Base-by-base conservation (phyloP, 2,329 filamentous ascomycete species). In the Thelonectria rubi region DNA sequence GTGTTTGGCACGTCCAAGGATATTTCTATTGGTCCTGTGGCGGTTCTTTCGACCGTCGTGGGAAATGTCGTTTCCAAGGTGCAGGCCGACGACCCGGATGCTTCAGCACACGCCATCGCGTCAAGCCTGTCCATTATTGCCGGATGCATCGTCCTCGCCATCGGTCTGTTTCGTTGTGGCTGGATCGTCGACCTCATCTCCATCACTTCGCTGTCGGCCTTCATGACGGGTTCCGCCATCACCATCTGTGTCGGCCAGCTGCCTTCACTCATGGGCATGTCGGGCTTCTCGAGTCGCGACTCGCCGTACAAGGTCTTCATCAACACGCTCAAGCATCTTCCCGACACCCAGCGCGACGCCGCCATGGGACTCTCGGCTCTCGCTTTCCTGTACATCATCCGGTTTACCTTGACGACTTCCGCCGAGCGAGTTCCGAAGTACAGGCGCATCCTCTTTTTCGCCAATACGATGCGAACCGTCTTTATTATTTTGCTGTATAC, bases 1-100 rank as follows among this genome's bases (percentile, higher is more conserved):
- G 91, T 97, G 74, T 98, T 98, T 73, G 95, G 94, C 34, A 99
- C 95, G 0, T 97, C 94, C 14, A 99, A 98, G 75, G 94, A 99
- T 77, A 98, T 99, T 73, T 97, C 94, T 10, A 98, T 98, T 58
- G 94, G 94, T 15, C 94, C 94, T 32, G 95, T 98, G 50, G 95
- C 95, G 39, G 95, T 98, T 68, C 91, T 98, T 85, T 98, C 94
- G 1, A 96, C 92, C 3, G 85, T 99, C 15, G 91, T 92, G 2
- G 95, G 95, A 46, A 91, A 91, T 55, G 88, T 98, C 52, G 88
- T 98, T 47, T 75, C 84, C 45, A 84, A 89, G 39, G 88, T 91
- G 43, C 75, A 82, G 52, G 74, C 79, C 8, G 75, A 82, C 3
- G 75, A 88, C 15, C 89, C 90, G 0, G 79, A 88, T 5, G 68